Percentiles rank a stretch among this genome's conserved stretches.
These are phyloP conservation scores for Cephalotrichum gorgonifer DNA, from an alignment of 2,329 filamentous ascomycete genomes.

Conservation along the genomic window DNA sequence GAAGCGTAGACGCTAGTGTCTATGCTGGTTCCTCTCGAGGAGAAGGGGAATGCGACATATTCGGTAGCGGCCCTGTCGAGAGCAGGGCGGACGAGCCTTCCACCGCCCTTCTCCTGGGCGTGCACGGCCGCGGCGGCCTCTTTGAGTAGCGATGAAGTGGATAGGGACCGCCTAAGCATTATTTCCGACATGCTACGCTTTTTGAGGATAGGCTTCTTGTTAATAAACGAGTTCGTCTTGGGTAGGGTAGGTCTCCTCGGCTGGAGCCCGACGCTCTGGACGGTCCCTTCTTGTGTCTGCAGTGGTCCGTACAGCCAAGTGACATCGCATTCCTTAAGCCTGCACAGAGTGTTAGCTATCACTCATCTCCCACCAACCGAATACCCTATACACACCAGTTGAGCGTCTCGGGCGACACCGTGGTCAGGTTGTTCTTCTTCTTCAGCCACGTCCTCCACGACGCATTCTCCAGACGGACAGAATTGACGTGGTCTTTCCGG, in stretches of 20 bases:
- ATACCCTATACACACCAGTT: conserved; percentile 58
- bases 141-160: conserved; percentile 78
- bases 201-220: conserved; percentile 89
- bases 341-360: conserved; percentile 22
- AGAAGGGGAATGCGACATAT: conserved; percentile 54
- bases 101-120: conserved; percentile 58
- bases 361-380: background rate
- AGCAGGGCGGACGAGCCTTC: conserved; percentile 38
- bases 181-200: conserved; percentile 94
- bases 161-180: conserved; percentile 83
- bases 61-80: conserved; percentile 59
- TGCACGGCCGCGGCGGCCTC: conserved; percentile 80
- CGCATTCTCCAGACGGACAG: conserved; percentile 80
- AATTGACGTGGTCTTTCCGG: conserved; percentile 68
- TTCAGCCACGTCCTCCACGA: conserved; percentile 98
- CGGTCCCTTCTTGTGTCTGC: conserved; percentile 42
- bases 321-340: conserved; percentile 94
- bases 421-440: conserved; percentile 75
- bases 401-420: conserved; percentile 79
- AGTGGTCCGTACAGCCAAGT: conserved; percentile 95
- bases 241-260: conserved; percentile 24
- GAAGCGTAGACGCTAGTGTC: conserved; percentile 46
- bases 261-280: background rate
- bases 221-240: conserved; percentile 54
- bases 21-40: conserved; percentile 48